Base-by-base conservation (phyloP, 1,284 basidiomycete species). In the Phellinidium pouzarii region DNA sequence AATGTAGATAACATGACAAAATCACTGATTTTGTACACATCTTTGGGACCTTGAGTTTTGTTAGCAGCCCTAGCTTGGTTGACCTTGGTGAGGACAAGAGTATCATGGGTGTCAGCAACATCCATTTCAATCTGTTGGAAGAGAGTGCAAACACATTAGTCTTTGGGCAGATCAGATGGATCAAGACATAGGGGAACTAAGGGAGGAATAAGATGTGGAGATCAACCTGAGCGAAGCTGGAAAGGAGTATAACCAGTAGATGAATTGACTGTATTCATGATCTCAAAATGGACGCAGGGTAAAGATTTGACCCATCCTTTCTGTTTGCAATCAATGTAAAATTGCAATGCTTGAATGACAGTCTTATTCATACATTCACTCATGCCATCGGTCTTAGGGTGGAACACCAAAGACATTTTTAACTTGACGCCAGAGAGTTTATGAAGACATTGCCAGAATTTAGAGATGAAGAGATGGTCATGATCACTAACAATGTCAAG, bases 241-340 rank as follows among this genome's bases (percentile, higher is more conserved):
- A 75, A 75, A 0, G 64, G 66, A 0, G 71, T 65, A n/a, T 62
- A 58, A 0, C 60, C 63, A 2, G 66, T 72, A 1, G 67, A 60
- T 44, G 43, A 42, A 22, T 59, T 69, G 0, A 63, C 41, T 0
- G 62, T 59, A 47, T 71, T 72, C 65, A 75, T 75, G 27, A 71
- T 67, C 2, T 63, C 59, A 47, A 75, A 75, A 26, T 65, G 64
- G 0, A 73, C 64, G 0, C 62, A 43, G 0, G 69, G 69, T 0
- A 76, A 59, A 0, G 65, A 60, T 0, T 51, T 22, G 0, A 58
- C 48, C 71, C 72, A 76, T 9, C 70, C 64, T 41, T 60, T 59
- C 50, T 72, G 74, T 27, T 68, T 59, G 26, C 66, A 60, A 12
- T 66, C 59, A n/a, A 65, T 61, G 53, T 67, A 64, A 47, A 63